phyloP scores from a whole-genome alignment of 1,284 basidiomycete species.

The Inonotus obliquus region DNA sequence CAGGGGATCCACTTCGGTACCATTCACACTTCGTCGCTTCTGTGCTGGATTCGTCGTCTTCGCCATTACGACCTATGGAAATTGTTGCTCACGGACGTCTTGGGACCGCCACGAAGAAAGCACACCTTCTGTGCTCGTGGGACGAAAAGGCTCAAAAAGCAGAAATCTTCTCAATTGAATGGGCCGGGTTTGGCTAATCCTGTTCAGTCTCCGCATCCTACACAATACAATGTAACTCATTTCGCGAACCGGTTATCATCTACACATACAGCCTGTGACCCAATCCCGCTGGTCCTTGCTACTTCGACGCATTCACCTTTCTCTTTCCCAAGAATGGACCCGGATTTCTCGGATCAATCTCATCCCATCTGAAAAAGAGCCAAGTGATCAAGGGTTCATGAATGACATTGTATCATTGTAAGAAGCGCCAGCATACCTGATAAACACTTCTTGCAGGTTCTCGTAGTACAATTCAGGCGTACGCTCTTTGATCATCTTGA shows the following conservation, averaged over 20 bases:
- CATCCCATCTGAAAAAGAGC: slow-evolving; percentile 32
- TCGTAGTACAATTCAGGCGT: slow-evolving; percentile 72
- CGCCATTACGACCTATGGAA: slow-evolving; percentile 76
- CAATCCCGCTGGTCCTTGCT: no score
- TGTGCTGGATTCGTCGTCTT: slow-evolving; percentile 59
- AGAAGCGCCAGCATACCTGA: slow-evolving; percentile 36
- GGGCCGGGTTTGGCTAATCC: slow-evolving; percentile 83
- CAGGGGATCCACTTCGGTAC: slow-evolving; percentile 93
- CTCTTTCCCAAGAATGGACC: slow-evolving; percentile 29
- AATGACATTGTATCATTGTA: background rate
- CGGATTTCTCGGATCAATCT: slow-evolving; percentile 35
- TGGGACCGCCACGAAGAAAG: slow-evolving; percentile 97
- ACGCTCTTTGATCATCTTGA: slow-evolving; percentile 48
- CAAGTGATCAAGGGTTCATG: slow-evolving; percentile 11
- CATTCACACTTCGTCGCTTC: slow-evolving; percentile 95
- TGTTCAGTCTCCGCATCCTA: background rate
- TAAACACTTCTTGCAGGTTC: slow-evolving; percentile 48
- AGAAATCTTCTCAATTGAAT: slow-evolving; percentile 82
- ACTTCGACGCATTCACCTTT: slow-evolving; percentile 10
- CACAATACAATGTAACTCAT: background rate
- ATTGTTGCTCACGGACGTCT: slow-evolving; percentile 93
- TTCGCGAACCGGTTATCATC: background rate
- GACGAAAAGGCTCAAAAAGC: slow-evolving; percentile 65
- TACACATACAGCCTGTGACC: background rate
- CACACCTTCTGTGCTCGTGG: slow-evolving; percentile 88